phyloP scores from a whole-genome alignment of 164 flowering plant species.

The Vitis rotundifolia region DNA sequence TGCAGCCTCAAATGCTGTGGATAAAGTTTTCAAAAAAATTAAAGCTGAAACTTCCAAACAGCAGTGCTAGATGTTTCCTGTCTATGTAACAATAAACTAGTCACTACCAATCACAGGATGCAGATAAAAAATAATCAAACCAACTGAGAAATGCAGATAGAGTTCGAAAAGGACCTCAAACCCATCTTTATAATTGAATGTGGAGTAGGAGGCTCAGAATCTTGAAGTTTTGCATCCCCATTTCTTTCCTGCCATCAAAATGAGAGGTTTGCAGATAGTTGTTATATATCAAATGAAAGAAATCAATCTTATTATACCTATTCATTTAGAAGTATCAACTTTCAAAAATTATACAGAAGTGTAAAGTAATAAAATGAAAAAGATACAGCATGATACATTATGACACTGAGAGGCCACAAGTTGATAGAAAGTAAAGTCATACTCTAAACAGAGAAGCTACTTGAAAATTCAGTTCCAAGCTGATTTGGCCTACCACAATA shows the following conservation, averaged over 20 bases:
- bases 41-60: no score
- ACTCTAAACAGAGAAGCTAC: neutral
- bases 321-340: no score
- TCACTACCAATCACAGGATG: neutral
- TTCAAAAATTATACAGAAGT: no score
- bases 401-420: no score
- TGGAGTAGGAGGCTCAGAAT: constrained; percentile 77
- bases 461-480: neutral
- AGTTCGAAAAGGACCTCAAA: constrained; percentile 48
- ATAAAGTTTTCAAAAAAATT: no score
- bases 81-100: neutral
- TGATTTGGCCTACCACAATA: neutral
- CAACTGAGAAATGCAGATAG: neutral
- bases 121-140: neutral
- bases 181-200: constrained; percentile 61
- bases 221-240: constrained; percentile 61
- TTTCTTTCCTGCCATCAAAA: constrained; percentile 69
- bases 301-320: no score
- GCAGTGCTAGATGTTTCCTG: neutral
- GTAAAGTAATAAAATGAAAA: no score
- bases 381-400: no score
- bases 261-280: neutral
- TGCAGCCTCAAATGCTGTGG: no score
- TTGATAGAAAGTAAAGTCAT: no score
- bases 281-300: neutral